Base-by-base conservation (phyloP, 1,284 basidiomycete species). In the Marasmius oreades region DNA sequence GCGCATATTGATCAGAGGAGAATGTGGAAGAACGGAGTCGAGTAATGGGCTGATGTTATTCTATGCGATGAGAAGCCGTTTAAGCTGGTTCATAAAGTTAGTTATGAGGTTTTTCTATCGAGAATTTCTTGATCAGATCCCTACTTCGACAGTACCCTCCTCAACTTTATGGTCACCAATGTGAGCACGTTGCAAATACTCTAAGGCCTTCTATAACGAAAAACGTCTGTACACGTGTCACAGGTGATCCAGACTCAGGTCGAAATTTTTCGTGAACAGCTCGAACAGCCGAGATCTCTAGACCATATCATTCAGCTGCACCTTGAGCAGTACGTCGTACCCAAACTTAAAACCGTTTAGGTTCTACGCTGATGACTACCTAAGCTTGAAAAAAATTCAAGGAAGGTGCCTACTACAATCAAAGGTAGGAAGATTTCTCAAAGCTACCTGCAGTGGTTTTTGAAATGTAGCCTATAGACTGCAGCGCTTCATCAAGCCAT, bases 71-170 rank as follows among this genome's bases (percentile, higher is more conserved):
- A 73, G 90, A 58, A 85, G 86, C 60, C 84, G 85, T 55, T 64
- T 93, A 54, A 84, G 82, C 51, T 95, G 92, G 92, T 85, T 93
- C 61, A 78, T 92, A 64, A 90, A 91, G 91, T 93, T 66, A 66
- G 89, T 10, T 10, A 77, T 20, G 12, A n/a, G 33, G 42, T 26
- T 39, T 5, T 39, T 54, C n/a, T 46, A 3, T 45, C 39, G 39
- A 22, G 34, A 47, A 26, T 28, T 44, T 47, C 18, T 56, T 60
- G 52, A 67, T 58, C 53, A n/a, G n/a, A n/a, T 36, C 16, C 11
- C 56, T 33, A 5, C 23, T 12, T 16, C 28, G 33, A 20, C 62
- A 94, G 92, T 62, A 84, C 83, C 0, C 63, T 93, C 12, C 75
- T 88, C 62, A 83, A 84, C 61, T 93, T 92, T 69, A 68, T 93